Conservation (phyloP, 345 rosid species). For the Rhizophora apiculata region DNA sequence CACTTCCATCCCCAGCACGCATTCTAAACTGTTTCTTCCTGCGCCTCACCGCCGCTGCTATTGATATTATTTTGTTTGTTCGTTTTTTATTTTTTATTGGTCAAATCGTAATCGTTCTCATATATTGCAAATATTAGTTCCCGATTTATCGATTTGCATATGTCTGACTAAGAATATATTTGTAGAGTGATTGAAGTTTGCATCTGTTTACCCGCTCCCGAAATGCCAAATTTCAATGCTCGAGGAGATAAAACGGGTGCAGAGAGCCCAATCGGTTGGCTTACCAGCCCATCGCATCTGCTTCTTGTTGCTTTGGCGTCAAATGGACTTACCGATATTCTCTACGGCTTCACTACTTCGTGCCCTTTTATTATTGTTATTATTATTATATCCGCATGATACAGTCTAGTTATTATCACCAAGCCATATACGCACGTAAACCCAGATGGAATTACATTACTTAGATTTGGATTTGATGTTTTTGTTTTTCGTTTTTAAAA, state of each 20-base stretch:
- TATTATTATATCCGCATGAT: neutral
- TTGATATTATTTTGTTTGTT: neutral
- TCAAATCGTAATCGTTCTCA: neutral
- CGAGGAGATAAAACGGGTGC: slow-evolving; percentile 54
- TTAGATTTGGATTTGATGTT: neutral
- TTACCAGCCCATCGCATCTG: slow-evolving; percentile 59
- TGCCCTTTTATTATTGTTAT: too few relatives aligned
- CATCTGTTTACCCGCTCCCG: slow-evolving; percentile 55
- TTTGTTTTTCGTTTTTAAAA: neutral
- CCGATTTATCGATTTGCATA: too few relatives aligned
- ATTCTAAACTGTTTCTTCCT: neutral
- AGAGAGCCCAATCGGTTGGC: slow-evolving; percentile 41
- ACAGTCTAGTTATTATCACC: too few relatives aligned
- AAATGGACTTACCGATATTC: slow-evolving; percentile 51
- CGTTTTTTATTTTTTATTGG: neutral
- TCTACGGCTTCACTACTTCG: neutral
- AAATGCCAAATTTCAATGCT: slow-evolving; percentile 16
- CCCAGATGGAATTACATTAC: too few relatives aligned
- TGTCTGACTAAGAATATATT: too few relatives aligned
- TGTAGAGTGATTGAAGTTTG: slow-evolving; percentile 9
- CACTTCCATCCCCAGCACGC: neutral
- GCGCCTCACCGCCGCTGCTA: neutral
- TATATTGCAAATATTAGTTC: too few relatives aligned
- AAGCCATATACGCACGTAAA: too few relatives aligned
- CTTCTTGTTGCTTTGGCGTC: slow-evolving; percentile 43